Percentiles rank a stretch among this genome's conserved stretches.
phyloP scores from a whole-genome alignment of 2,329 filamentous ascomycete genomes.

The Microsporum audouinii region DNA sequence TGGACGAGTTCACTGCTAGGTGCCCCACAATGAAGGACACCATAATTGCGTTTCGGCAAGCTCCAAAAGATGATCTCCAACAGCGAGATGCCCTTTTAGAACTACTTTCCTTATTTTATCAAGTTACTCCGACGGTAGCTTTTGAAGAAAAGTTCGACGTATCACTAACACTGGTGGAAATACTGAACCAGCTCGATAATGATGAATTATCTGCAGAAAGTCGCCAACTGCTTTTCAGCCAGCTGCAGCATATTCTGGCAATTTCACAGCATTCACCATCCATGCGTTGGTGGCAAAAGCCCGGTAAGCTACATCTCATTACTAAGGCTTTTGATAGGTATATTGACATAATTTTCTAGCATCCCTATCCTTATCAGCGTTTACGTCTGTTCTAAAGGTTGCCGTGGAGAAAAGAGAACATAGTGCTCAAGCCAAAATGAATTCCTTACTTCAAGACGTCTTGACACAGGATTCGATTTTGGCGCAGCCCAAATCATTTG shows the following conservation, averaged over 20 bases:
- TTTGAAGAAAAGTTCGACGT: conserved; percentile 81
- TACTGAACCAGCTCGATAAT: conserved; percentile 51
- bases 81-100: conserved; percentile 70
- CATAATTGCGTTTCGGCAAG: conserved; percentile 59
- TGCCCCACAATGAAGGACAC: conserved; percentile 75
- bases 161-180: conserved; percentile 59
- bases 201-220: conserved; percentile 36
- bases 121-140: conserved; percentile 65
- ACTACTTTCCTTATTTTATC: conserved; percentile 73
- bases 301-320: conserved; percentile 30
- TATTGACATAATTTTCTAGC: conserved; percentile 13
- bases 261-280: conserved; percentile 70
- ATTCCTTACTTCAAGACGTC: conserved; percentile 25
- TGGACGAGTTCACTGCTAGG: conserved; percentile 63
- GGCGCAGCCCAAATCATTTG: conserved; percentile 25
- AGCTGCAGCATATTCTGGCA: conserved; percentile 68
- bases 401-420: conserved; percentile 23
- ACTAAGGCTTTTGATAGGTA: conserved; percentile 10
- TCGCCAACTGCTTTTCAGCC: conserved; percentile 51
- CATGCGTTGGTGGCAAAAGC: conserved; percentile 83
- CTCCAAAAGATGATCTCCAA: conserved; percentile 56
- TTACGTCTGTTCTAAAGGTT: conserved; percentile 32
- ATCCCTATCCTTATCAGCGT: conserved; percentile 33
- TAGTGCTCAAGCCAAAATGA: conserved; percentile 25
- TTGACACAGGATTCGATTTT: conserved; percentile 30